Conservation (phyloP, 2,329 filamentous ascomycete species). For the Penicillium sp. region DNA sequence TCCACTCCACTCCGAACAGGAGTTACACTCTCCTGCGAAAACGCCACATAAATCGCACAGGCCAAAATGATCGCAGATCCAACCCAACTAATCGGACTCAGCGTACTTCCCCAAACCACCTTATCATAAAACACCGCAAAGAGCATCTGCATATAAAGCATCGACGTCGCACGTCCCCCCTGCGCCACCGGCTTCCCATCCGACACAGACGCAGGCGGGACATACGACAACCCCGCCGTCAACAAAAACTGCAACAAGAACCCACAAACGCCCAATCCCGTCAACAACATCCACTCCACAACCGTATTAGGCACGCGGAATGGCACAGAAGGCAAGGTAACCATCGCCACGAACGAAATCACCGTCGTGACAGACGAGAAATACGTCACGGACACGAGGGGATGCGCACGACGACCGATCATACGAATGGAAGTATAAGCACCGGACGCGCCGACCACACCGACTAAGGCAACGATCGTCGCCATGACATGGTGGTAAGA, state of each 20-base stretch:
- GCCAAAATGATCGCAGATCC: conserved; percentile 65
- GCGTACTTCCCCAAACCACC: conserved; percentile 60
- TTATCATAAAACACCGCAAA: conserved; percentile 66
- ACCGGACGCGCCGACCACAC: conserved; percentile 71
- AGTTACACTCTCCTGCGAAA: conserved; percentile 34
- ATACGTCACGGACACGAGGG: conserved; percentile 82
- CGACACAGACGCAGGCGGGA: conserved; percentile 52
- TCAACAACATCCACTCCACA: conserved; percentile 65
- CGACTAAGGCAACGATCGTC: conserved; percentile 69
- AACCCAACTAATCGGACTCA: conserved; percentile 56
- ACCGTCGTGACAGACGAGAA: conserved; percentile 70
- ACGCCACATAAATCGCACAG: conserved; percentile 63
- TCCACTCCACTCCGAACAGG: background rate
- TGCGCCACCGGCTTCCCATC: conserved; percentile 11
- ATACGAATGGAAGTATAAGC: conserved; percentile 76
- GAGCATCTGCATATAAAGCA: conserved; percentile 69
- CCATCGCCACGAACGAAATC: conserved; percentile 62
- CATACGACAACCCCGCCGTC: conserved; percentile 70
- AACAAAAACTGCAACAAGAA: conserved; percentile 86
- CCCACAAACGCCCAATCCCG: conserved; percentile 68
- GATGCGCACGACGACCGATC: conserved; percentile 76
- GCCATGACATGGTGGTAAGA: conserved; percentile 65
- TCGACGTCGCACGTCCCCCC: conserved; percentile 58
- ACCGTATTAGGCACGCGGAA: conserved; percentile 55
- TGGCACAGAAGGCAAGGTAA: conserved; percentile 54